These are phyloP conservation scores for Tripterygium wilfordii DNA, from an alignment of 177 flowering plant genomes.

Conservation along the genomic window DNA sequence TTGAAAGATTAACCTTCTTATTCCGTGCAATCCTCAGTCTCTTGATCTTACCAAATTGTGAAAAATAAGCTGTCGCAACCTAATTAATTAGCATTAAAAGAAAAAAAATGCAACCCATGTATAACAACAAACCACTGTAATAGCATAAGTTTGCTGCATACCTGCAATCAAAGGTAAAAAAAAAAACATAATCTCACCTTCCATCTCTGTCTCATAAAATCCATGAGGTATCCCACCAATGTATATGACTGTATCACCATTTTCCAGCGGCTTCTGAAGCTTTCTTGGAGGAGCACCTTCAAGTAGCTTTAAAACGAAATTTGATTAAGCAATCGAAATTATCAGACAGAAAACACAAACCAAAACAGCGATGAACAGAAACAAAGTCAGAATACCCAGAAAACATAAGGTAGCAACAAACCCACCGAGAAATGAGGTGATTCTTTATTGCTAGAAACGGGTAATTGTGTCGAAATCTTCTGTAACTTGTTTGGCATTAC, in stretches of 20 bases:
- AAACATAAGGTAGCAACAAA: not conserved
- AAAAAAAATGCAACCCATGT: not conserved
- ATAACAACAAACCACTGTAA: not conserved
- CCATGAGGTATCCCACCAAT: slow-evolving; percentile 93
- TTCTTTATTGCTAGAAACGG: no score
- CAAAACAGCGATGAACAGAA: not conserved
- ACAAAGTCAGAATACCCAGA: not conserved
- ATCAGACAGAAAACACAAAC: not conserved
- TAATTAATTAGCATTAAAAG: no score
- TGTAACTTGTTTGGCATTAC: no score
- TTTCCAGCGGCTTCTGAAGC: slow-evolving; percentile 30
- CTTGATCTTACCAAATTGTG: slow-evolving; percentile 71
- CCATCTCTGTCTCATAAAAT: slow-evolving; percentile 82
- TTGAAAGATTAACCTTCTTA: slow-evolving; percentile 48
- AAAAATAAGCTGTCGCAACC: slow-evolving; percentile 53
- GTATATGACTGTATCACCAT: slow-evolving; percentile 62
- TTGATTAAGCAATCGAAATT: no score
- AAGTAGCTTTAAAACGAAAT: slow-evolving; percentile 59
- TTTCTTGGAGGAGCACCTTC: slow-evolving; percentile 72
- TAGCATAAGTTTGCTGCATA: no score
- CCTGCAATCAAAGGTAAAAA: no score
- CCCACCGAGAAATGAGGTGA: slow-evolving; percentile 50
- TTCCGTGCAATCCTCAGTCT: slow-evolving; percentile 71
- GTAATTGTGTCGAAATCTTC: no score
- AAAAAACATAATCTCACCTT: slow-evolving; percentile 32